Conservation (phyloP, 106 monocot species). For the Posidonia australis region DNA sequence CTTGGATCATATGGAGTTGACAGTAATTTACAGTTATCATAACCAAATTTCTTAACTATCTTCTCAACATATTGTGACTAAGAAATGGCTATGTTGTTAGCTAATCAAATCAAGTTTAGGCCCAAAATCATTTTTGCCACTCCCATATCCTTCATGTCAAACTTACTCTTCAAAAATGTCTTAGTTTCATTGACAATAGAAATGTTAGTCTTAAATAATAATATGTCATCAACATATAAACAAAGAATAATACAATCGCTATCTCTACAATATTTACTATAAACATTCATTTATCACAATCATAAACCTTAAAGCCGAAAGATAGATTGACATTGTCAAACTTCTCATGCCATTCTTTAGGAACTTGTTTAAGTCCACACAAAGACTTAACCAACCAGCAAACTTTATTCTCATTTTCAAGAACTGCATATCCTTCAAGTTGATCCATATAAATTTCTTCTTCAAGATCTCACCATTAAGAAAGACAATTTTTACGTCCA, state of each 20-base stretch:
- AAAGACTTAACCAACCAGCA: not conserved
- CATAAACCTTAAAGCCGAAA: not conserved
- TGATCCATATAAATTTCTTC: constrained; percentile 4
- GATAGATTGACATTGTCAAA: not conserved
- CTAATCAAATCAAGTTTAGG: not conserved
- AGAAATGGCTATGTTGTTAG: not conserved
- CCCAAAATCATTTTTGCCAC: constrained; percentile 1
- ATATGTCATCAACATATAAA: constrained; percentile 5
- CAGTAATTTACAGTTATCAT: no score
- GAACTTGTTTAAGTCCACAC: not conserved
- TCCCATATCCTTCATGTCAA: constrained; percentile 5
- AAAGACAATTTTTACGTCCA: not conserved
- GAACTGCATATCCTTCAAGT: not conserved
- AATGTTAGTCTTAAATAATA: constrained; percentile 7
- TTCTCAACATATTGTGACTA: not conserved
- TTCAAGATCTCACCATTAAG: constrained; percentile 1
- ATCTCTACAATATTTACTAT: not conserved
- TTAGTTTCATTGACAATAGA: not conserved
- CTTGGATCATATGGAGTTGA: no score
- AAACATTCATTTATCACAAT: constrained; percentile 2
- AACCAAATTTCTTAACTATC: not conserved
- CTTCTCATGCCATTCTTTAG: constrained; percentile 6
- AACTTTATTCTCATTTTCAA: not conserved
- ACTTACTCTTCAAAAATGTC: not conserved
- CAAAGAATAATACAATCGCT: not conserved